Percentiles rank a stretch among this genome's conserved stretches.
These are phyloP conservation scores for Coelastrella sp. DNA, from an alignment of 139 green algal genomes.

Conservation along the genomic window DNA sequence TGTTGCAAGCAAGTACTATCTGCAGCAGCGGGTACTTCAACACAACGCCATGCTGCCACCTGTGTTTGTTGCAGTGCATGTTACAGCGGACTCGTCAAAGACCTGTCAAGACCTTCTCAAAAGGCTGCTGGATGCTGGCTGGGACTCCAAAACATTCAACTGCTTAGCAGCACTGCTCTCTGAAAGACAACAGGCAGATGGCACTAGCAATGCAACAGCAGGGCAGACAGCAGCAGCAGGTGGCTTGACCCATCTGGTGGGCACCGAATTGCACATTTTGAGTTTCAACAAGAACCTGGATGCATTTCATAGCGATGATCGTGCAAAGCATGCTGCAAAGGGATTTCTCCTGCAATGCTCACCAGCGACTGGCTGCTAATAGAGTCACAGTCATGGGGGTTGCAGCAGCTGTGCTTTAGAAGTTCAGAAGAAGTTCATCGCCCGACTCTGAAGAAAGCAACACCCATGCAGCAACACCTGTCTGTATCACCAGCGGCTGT, in stretches of 20 bases:
- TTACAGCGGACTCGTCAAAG: not conserved
- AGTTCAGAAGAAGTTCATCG: too few species aligned
- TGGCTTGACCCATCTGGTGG: not conserved
- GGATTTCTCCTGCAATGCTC: too few species aligned
- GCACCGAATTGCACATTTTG: not conserved
- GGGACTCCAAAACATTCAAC: not conserved
- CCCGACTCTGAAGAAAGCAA: too few species aligned
- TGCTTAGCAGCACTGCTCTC: not conserved
- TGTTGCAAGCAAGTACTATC: not conserved
- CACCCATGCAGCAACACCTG: too few species aligned
- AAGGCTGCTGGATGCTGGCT: constrained; percentile 6
- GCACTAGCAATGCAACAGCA: not conserved
- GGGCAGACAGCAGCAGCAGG: not conserved
- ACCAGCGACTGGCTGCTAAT: too few species aligned
- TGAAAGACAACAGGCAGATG: not conserved
- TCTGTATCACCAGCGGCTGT: too few species aligned
- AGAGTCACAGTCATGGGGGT: too few species aligned
- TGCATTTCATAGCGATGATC: not conserved
- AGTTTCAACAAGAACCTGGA: not conserved
- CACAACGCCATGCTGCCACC: not conserved
- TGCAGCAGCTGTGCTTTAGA: too few species aligned
- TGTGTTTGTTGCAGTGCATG: constrained; percentile 15
- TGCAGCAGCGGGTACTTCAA: not conserved
- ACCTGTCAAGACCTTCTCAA: not conserved
- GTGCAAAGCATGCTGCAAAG: too few species aligned